Evolutionary conservation across 169 alveolate genomes (phyloP), one percentile per base, ranked within the genome.

Genomic region (Cryptosporidium bovis): DNA sequence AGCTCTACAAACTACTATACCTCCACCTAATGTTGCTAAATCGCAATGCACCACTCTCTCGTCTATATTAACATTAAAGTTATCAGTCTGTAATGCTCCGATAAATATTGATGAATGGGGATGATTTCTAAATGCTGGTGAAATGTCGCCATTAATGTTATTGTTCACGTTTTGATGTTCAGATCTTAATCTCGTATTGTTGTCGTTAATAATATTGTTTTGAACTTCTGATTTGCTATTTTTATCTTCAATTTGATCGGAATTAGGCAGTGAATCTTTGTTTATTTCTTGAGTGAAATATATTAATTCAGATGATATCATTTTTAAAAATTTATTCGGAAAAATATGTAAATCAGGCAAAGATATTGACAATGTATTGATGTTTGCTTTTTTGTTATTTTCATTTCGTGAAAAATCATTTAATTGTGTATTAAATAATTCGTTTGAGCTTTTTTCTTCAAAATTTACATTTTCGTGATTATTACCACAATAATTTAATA

Each of bases 1-100:
- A 3, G 95, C 95, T 50, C 96, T 90, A 55, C 95, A 94, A 71
- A 95, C 83, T 62, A 93, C 96, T n/a, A 95, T 94, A 1, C 98
- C 98, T 24, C 98, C 98, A 91, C 87, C 87, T 62, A 60, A 24
- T 0, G 71, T 34, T 33, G 87, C 87, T 40, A n/a, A 33, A 20
- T 33, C 46, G 27, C 87, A 77, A 2, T 60, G 69, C 15, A 60
- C 87, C 27, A 62, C 36, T 24, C 87, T 56, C 16, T 71, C 87
- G 18, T 77, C 87, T 27, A 77, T 77, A 34, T 34, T 77, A 6
- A 62, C 77, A 62, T 62, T 56, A 31, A 77, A 77, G 77, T 77
- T 77, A 7, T 62, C 71, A 24, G 18, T 77, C 20, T 68, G 51
- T 27, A 46, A 20, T 18, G 87, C 56, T 6, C 87, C 87, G 56